phyloP scores from a whole-genome alignment of 2,329 filamentous ascomycete genomes.

The Thielaviopsis ethacetica region DNA sequence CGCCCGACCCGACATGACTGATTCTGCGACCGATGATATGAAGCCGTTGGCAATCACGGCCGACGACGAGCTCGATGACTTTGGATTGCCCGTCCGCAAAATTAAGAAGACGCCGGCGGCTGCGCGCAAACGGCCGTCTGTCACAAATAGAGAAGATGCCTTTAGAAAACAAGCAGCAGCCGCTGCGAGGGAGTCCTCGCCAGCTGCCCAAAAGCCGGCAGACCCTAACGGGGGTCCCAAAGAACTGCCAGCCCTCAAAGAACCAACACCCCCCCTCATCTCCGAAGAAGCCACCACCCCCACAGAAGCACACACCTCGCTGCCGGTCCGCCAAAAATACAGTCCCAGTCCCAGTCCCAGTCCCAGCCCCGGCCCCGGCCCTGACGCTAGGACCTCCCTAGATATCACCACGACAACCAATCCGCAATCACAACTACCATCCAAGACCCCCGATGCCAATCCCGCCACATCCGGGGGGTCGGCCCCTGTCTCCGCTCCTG shows the following conservation, averaged over 20 bases:
- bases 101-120: conserved; percentile 12
- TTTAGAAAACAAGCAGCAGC: background rate
- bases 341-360: background rate
- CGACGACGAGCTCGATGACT: conserved; percentile 45
- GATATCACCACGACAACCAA: background rate
- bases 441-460: conserved; percentile 3
- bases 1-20: background rate
- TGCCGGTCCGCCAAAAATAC: background rate
- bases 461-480: background rate
- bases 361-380: background rate
- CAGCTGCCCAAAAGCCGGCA: background rate
- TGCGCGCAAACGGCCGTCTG: background rate
- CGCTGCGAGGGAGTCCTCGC: background rate
- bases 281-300: background rate
- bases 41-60: conserved; percentile 11
- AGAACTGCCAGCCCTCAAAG: background rate
- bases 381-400: background rate
- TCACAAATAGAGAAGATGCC: background rate
- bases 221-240: background rate
- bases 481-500: background rate
- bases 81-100: conserved; percentile 43
- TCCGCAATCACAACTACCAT: background rate
- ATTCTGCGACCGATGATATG: conserved; percentile 8
- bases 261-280: background rate
- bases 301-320: background rate